Percentiles rank a stretch among this genome's conserved stretches.
These are phyloP conservation scores for Rubia balearica DNA, from an alignment of 305 asterid species.

Conservation along the genomic window DNA sequence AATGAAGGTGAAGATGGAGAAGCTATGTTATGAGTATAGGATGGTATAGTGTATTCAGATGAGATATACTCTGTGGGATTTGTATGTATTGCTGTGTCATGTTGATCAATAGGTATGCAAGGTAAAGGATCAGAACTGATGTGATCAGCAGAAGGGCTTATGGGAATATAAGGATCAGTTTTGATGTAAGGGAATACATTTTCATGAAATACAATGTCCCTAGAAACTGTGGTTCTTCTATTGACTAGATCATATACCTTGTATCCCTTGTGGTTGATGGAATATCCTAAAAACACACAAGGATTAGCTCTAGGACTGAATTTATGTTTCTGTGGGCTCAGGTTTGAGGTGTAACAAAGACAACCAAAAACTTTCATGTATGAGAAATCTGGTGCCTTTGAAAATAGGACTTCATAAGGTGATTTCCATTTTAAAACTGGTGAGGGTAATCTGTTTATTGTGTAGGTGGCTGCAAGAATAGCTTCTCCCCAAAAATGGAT, in stretches of 20 bases:
- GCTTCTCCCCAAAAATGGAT: background rate
- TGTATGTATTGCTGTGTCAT: too few species aligned
- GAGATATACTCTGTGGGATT: too few species aligned
- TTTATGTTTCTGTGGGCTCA: background rate
- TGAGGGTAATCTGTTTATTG: background rate
- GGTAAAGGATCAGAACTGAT: too few species aligned
- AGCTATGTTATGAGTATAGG: too few species aligned
- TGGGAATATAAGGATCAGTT: too few species aligned
- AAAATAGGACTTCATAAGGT: background rate
- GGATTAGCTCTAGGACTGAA: background rate
- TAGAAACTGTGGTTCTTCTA: background rate
- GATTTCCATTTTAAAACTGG: background rate
- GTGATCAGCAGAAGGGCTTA: too few species aligned
- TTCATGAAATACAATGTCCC: background rate
- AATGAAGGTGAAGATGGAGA: too few species aligned
- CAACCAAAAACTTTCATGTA: background rate
- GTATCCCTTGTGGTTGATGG: background rate
- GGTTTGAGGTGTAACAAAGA: background rate
- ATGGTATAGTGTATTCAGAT: too few species aligned
- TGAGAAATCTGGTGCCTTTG: background rate
- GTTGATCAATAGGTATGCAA: too few species aligned
- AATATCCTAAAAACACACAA: background rate
- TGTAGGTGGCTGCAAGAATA: background rate
- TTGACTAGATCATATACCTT: background rate
- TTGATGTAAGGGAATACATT: background rate